Percentiles rank a stretch among this genome's conserved stretches.
Evolutionary conservation across 148 eudicot species (phyloP).

Genomic region (Suaeda aralocaspica): DNA sequence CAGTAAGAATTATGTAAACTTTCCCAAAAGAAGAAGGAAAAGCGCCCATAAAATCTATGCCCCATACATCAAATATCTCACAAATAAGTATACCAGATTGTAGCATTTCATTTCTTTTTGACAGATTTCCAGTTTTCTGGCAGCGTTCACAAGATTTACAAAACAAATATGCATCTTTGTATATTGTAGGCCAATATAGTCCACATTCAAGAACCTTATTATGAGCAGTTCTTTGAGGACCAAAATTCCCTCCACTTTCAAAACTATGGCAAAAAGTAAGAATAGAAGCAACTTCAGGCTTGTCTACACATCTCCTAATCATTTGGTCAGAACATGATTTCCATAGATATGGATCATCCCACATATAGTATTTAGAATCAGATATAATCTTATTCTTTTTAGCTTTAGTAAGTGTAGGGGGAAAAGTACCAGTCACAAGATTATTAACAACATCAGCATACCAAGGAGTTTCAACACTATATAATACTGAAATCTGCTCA

Average conservation of each 20-base stretch:
- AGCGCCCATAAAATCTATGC: too few relatives aligned
- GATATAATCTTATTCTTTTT: not conserved
- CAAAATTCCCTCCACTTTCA: not conserved
- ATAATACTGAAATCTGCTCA: not conserved
- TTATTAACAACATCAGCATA: slow-evolving; percentile 3
- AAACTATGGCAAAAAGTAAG: not conserved
- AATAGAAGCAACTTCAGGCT: not conserved
- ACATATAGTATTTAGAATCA: slow-evolving; percentile 1
- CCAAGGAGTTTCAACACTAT: not conserved
- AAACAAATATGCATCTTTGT: not conserved
- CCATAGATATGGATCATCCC: not conserved
- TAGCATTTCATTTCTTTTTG: not conserved
- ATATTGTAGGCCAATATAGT: not conserved
- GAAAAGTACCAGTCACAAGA: slow-evolving; percentile 1
- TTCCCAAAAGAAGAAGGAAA: not conserved
- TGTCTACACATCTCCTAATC: not conserved
- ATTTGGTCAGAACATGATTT: not conserved
- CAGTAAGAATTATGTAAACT: too few relatives aligned
- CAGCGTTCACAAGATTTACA: not conserved
- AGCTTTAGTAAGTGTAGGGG: not conserved
- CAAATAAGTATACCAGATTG: not conserved
- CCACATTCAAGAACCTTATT: not conserved
- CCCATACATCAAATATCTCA: too few relatives aligned
- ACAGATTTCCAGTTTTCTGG: not conserved
- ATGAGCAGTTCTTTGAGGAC: not conserved